Base-by-base conservation (phyloP, 257 asterid genomes). In the Solanum neorickii region DNA sequence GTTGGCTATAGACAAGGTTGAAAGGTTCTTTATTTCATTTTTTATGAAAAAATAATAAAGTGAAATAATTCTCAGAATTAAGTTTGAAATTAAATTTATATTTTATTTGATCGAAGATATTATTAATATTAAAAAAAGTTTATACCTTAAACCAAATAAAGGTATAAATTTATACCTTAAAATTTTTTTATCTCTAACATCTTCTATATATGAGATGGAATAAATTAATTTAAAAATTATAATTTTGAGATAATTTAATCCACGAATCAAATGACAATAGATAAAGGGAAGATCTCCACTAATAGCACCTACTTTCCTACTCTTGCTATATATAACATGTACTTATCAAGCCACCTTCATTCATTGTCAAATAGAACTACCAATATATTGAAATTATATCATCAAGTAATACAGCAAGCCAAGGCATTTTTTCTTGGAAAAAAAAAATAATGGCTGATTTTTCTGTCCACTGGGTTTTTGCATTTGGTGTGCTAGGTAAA, bases 401-500 rank as follows among this genome's bases (percentile, higher is more conserved):
- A 52, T 1, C 20, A 7, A 16, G 3, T 52, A 52, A 52, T 52
- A 52, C 11, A 52, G 62, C n/a, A 52, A 52, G n/a, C n/a, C 62
- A 52, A 52, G n/a, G 62, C 62, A 52, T 52, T 46, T 37, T 9
- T 47, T 27, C 3, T 78, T 9, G 27, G 0, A 16, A 29, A 47
- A 47, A 29, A 3, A 39, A 15, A 49, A 49, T 35, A 41, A 76
- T 87, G 88, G 86, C 82, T 60, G 35, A 13, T 16, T 87, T 82
- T 29, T 78, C 88, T 68, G 86, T 35, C 41, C 49, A 83, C 8
- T 70, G 41, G 89, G 72, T 62, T 42, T 70, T 87, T 83, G 47
- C 83, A 49, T 83, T 87, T 83, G 89, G 89, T 35, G 82, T 83
- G 10, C 74, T 83, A 15, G 89, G 88, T 87, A 80, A 52, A 37